Conservation (phyloP, 73 alveolate species). For the Paramecium primaurelia region DNA sequence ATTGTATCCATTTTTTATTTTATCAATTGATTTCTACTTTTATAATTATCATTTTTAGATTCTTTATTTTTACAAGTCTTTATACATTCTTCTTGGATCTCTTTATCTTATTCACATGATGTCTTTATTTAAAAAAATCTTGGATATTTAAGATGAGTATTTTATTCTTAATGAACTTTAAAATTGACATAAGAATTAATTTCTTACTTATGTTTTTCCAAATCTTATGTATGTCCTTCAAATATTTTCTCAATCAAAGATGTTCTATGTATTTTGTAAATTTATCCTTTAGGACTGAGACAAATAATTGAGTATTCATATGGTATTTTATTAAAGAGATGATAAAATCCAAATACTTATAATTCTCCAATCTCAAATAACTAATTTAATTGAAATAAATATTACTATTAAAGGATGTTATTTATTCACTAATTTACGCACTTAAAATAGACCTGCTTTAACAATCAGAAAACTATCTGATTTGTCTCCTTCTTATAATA, state of each 20-base stretch:
- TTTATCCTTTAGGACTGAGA: not conserved
- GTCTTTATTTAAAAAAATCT: not conserved
- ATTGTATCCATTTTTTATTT: not conserved
- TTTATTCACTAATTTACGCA: not conserved
- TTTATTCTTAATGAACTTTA: not conserved
- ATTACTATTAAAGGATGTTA: not conserved
- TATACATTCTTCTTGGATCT: not conserved
- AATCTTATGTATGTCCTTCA: not conserved
- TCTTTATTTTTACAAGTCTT: not conserved
- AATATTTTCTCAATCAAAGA: slow-evolving; percentile 1
- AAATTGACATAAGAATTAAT: not conserved
- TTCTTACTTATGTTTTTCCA: not conserved
- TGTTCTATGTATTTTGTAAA: not conserved
- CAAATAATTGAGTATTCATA: not conserved
- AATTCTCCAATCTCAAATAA: slow-evolving; percentile 3
- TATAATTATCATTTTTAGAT: not conserved
- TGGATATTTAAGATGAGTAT: not conserved
- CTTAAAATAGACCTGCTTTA: not conserved
- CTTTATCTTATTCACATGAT: not conserved
- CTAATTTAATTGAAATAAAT: not conserved
- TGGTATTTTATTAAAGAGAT: not conserved
- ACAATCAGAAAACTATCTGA: not conserved
- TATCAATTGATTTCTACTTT: not conserved
- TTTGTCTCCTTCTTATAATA: not conserved
- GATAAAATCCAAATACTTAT: slow-evolving; percentile 7